Base-by-base conservation (phyloP, 2,329 filamentous ascomycete species). In the Immersiporthe knoxdaviesiana region DNA sequence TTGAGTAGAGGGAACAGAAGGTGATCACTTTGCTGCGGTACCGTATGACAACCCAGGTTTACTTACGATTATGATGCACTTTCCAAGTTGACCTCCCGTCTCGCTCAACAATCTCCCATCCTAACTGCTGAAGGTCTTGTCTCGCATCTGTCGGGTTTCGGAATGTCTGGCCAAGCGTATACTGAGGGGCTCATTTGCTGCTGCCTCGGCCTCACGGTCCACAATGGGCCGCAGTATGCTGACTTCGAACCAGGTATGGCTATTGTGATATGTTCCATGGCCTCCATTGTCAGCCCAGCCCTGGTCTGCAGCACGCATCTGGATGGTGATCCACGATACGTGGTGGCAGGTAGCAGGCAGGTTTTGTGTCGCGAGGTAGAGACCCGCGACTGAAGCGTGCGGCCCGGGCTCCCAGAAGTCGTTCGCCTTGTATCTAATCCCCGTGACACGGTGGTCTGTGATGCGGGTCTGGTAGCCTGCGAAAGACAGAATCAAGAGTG, bases 231-330 rank as follows among this genome's bases (percentile, higher is more conserved):
- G 70, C 18, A 73, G 65, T 54, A 75, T 73, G 56, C 72, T 72
- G n/a, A 60, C 71, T 14, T 73, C 73, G 63, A 69, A 74, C 71
- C 72, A 73, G 2, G 74, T 72, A 47, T 74, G 71, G 27, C 74
- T 74, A 58, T 74, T 73, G 2, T 68, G 1, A 50, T 72, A 74
- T 24, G 70, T 72, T 21, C 70, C 72, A 0, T 73, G 1, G 41
- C 73, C 72, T 16, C 71, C 71, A 30, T n/a, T 52, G 11, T 37
- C 39, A n/a, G 72, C 69, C 71, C 72, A 74, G 56, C 73, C 71
- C 66, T 72, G 68, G 32, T 74, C 73, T 24, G 71, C 71, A 14
- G 63, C 60, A 39, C 66, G 70, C 39, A 70, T 72, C 68, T 74
- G 73, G 66, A 74, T 72, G 27, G 71, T 72, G 61, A 74, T 67